phyloP scores from a whole-genome alignment of 495 filamentous ascomycete species.

The Lasiosphaeria hispida region DNA sequence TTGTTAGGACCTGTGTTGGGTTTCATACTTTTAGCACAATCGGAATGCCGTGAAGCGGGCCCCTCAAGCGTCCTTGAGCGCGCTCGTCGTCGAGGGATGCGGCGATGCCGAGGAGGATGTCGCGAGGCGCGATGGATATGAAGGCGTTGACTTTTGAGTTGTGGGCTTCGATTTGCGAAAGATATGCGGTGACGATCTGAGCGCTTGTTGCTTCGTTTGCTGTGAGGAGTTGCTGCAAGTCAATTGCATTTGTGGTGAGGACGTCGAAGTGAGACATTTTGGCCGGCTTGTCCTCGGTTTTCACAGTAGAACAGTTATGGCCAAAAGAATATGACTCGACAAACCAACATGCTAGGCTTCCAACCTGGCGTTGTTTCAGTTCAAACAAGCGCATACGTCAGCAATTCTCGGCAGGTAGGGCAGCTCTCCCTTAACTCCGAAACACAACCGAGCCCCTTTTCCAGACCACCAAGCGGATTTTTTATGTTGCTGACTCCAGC shows the following conservation, averaged over 20 bases:
- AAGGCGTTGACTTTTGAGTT: conserved; percentile 49
- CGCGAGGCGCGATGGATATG: conserved; percentile 57
- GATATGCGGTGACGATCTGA: conserved; percentile 44
- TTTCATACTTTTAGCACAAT: conserved; percentile 18
- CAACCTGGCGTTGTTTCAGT: too few species aligned
- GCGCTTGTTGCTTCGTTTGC: conserved; percentile 36
- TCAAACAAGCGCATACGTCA: too few species aligned
- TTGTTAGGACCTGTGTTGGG: background rate
- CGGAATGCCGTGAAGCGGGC: conserved; percentile 52
- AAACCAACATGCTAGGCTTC: too few species aligned
- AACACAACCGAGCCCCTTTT: too few species aligned
- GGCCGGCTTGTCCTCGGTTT: background rate
- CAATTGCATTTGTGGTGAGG: conserved; percentile 36
- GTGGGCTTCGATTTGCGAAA: conserved; percentile 49
- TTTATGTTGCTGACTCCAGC: too few species aligned
- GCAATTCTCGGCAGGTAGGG: background rate
- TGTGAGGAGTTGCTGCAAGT: conserved; percentile 37
- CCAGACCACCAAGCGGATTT: too few species aligned
- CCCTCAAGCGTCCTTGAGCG: conserved; percentile 47
- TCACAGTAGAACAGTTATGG: too few species aligned
- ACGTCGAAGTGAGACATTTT: conserved; percentile 25
- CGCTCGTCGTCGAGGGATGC: conserved; percentile 57
- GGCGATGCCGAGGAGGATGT: conserved; percentile 39
- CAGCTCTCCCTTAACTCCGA: background rate
- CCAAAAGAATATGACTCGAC: too few species aligned